These are phyloP conservation scores for Stereocaulon alpinum DNA, from an alignment of 495 filamentous ascomycete genomes.

Conservation along the genomic window DNA sequence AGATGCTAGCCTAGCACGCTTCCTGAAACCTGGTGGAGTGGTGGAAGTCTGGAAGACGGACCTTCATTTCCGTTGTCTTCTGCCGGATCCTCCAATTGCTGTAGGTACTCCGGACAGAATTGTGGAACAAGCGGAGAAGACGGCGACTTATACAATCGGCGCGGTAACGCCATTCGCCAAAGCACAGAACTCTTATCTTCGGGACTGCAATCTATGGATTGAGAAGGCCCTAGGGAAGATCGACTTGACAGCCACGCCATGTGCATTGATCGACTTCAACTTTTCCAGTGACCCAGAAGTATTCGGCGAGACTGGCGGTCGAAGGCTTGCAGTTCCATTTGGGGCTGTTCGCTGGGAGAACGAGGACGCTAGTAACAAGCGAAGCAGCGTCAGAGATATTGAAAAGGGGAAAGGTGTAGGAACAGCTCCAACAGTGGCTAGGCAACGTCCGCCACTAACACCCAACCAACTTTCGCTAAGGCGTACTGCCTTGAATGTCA, in stretches of 20 bases:
- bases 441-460: constrained; percentile 42
- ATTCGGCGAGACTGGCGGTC: constrained; percentile 58
- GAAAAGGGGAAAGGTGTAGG: neutral
- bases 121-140: constrained; percentile 49
- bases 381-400: neutral
- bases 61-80: constrained; percentile 62
- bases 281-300: constrained; percentile 70
- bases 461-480: constrained; percentile 65
- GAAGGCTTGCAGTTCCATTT: constrained; percentile 74
- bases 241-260: constrained; percentile 64
- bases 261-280: constrained; percentile 64
- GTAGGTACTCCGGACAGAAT: constrained; percentile 44
- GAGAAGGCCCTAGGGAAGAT: constrained; percentile 63
- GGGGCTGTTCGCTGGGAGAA: constrained; percentile 84
- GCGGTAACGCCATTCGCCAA: constrained; percentile 67
- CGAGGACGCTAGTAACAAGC: constrained; percentile 34
- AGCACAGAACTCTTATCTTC: constrained; percentile 70
- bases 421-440: neutral
- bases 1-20: constrained; percentile 65
- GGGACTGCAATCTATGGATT: constrained; percentile 76
- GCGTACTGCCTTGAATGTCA: constrained; percentile 65
- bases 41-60: constrained; percentile 85
- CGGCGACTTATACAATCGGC: constrained; percentile 75
- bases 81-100: constrained; percentile 60
- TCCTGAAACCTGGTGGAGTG: constrained; percentile 67